Evolutionary conservation across 2,329 filamentous ascomycete species (phyloP), one percentile per base, ranked within the genome.

Genomic region (Claviceps sorghi): DNA sequence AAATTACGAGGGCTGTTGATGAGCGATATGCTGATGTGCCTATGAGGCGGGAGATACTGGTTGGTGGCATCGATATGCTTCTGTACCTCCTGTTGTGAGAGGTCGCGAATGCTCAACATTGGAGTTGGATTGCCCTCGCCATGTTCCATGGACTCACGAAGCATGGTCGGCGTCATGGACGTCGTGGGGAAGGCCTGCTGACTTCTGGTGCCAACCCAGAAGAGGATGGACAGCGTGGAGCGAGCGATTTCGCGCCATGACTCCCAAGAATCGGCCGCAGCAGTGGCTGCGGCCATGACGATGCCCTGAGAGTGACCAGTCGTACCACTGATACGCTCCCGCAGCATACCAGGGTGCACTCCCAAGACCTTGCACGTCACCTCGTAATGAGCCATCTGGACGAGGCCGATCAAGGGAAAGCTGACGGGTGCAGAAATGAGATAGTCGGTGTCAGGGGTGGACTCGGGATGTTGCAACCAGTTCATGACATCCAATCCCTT

Each of bases 271-370:
- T 88, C 86, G 4, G 90, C 88, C 5, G 91, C 88, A 1, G 94
- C 86, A 54, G 93, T 95, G 26, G 87, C 87, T 32, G 91, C 89
- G 26, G 93, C 93, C 56, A 94, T 89, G 55, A 98, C 86, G 19
- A 98, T 83, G 66, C 93, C 93, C 67, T 98, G 93, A 0, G 93
- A 98, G 70, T 98, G 93, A 64, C 93, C 93, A 42, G 93, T 97
- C 7, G 88, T 85, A 63, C 94, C 94, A 52, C 82, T 82, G 61
- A 97, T 80, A 56, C 86, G 79, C 58, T 93, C 86, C 53, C 91
- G 80, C 56, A 98, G 78, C 59, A 93, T 83, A 46, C 93, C 91
- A 1, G 93, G 93, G 62, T 94, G 84, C 53, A 89, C 83, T 53
- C 93, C 93, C 45, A 97, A 76, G 7, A 88, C 85, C 71, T 90